Evolutionary conservation across 2,329 filamentous ascomycete species (phyloP), one percentile per base, ranked within the genome.

Genomic region (Furcasterigmium furcatum): DNA sequence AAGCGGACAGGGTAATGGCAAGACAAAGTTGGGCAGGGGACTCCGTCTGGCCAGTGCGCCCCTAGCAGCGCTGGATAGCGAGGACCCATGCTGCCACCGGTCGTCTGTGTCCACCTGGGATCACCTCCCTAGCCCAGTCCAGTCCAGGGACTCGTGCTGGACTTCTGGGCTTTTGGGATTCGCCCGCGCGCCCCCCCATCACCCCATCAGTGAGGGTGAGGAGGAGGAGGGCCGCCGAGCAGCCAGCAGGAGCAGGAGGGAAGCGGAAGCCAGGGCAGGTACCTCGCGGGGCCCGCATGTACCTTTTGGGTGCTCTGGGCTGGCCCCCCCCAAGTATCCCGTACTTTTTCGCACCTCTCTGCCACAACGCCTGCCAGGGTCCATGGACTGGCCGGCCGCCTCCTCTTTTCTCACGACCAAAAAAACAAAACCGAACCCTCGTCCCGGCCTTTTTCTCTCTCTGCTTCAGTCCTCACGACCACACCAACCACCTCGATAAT

Each of bases 401-500:
- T 52, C 47, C 49, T 48, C 50, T 50, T 52, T 50, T 49, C 50
- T 52, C 48, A 51, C 48, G 48, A 52, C 46, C 48, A 38, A 51
- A 49, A 32, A 51, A 52, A 52, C 50, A 52, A 52, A 52, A 52
- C 50, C 46, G 44, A 49, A n/a, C 50, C 50, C 44, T 51, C 46
- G 50, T 48, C 50, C 46, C 44, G 29, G 13, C 46, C 51, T 46
- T 46, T 52, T 58, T 56, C 55, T 55, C 54, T 58, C 59, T 54
- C 16, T 18, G 58, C 60, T 57, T 64, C 56, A 62, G 57, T 59
- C 61, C 58, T 58, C 18, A 9, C 24, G 14, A 18, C 34, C 19
- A 52, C 57, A 52, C 59, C 61, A 62, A 63, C 60, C 60, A 60
- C 61, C 57, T 61, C 56, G 34, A 32, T 32, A 55, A 45, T 22